A percentile compares a stretch with the other conserved stretches of the same genome.
Conservation (phyloP, 148 eudicot species). For the Amaranthus palmeri region DNA sequence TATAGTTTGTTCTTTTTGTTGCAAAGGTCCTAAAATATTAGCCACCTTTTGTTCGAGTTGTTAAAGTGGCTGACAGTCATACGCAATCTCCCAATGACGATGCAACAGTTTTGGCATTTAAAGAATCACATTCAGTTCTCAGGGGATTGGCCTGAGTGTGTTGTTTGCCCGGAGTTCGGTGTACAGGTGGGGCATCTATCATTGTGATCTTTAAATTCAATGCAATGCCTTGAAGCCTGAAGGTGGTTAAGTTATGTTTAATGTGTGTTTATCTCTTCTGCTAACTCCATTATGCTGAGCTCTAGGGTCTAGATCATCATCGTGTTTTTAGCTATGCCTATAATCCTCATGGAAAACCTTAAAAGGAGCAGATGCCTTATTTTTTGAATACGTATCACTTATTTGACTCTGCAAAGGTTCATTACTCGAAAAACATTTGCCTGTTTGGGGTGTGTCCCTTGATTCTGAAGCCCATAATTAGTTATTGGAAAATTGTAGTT, state of each 20-base stretch:
- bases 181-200: conserved; percentile 39
- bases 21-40: conserved; percentile 69
- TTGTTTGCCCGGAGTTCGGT: conserved; percentile 45
- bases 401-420: too few relatives aligned
- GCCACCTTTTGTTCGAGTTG: conserved; percentile 45
- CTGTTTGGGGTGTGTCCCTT: too few relatives aligned
- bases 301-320: background rate
- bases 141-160: conserved; percentile 65
- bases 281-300: background rate
- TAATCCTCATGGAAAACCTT: background rate
- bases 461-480: too few relatives aligned
- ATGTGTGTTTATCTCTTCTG: background rate
- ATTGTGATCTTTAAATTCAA: background rate
- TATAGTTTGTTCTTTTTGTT: conserved; percentile 13
- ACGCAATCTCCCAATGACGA: conserved; percentile 22
- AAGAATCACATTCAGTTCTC: conserved; percentile 40
- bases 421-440: too few relatives aligned
- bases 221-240: background rate
- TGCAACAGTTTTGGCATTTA: conserved; percentile 25
- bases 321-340: background rate
- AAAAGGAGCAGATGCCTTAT: too few relatives aligned
- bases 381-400: too few relatives aligned
- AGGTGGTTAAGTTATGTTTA: background rate
- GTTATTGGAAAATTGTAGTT: too few relatives aligned
- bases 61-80: conserved; percentile 35